Conservation (phyloP, 768 basidiomycete genomes). For the Boletus vermiculosoides region DNA sequence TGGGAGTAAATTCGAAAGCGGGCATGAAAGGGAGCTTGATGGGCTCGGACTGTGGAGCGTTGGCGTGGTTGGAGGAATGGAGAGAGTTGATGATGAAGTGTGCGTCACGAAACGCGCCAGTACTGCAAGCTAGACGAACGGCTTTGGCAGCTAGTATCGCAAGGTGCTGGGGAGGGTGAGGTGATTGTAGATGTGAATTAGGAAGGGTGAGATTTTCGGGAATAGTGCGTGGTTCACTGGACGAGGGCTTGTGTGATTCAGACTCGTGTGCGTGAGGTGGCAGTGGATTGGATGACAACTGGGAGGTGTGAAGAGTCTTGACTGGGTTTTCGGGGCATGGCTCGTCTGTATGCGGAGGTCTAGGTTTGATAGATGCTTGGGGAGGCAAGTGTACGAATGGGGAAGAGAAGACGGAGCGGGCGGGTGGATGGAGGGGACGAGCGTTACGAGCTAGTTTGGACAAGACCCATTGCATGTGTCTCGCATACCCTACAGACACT, state of each 20-base stretch:
- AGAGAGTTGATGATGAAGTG: constrained; percentile 59
- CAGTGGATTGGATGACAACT: too few relatives aligned
- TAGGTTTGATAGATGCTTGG: constrained; percentile 7
- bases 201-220: background rate
- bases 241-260: background rate
- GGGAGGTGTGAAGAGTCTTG: background rate
- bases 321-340: background rate
- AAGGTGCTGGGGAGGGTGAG: constrained; percentile 9
- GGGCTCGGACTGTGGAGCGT: constrained; percentile 1
- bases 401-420: constrained; percentile 12
- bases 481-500: constrained; percentile 48
- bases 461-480: constrained; percentile 72
- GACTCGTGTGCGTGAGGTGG: background rate
- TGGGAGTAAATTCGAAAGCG: constrained; percentile 37
- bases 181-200: background rate
- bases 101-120: constrained; percentile 49
- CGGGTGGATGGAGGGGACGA: background rate
- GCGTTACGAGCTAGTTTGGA: constrained; percentile 49
- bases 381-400: background rate
- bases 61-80: constrained; percentile 39
- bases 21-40: constrained; percentile 26
- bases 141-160: constrained; percentile 47
- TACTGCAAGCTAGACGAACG: constrained; percentile 44
- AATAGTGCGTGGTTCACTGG: background rate
- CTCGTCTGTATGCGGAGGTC: background rate